Evolutionary conservation across 805 yeast species (phyloP).

Genomic region (Barnettozyma sucrosica): DNA sequence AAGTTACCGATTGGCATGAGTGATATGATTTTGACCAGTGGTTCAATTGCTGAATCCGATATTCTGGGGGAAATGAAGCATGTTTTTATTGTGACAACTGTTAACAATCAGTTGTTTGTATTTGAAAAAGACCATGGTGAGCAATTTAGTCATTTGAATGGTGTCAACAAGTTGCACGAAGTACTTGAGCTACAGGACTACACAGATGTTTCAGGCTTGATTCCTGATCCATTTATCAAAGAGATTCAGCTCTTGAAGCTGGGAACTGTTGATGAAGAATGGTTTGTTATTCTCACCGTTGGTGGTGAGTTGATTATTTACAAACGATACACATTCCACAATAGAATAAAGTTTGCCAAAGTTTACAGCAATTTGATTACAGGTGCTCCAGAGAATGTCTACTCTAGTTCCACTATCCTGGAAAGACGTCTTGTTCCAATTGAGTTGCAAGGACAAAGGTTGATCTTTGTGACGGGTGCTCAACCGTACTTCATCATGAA

Average conservation of each 20-base stretch:
- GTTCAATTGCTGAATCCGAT: constrained; percentile 51
- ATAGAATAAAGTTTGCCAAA: constrained; percentile 39
- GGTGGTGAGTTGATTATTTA: constrained; percentile 78
- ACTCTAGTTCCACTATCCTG: constrained; percentile 50
- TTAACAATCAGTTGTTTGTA: constrained; percentile 66
- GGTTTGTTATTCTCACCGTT: constrained; percentile 63
- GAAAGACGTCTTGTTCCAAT: constrained; percentile 61
- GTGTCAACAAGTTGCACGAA: constrained; percentile 33
- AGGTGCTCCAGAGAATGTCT: constrained; percentile 80
- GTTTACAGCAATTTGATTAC: constrained; percentile 41
- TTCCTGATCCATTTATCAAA: constrained; percentile 71
- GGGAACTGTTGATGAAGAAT: constrained; percentile 64
- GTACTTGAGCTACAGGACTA: constrained; percentile 33
- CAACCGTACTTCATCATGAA: constrained; percentile 67
- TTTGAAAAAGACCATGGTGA: constrained; percentile 48
- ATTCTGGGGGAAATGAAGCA: constrained; percentile 34
- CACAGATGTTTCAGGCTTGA: constrained; percentile 29
- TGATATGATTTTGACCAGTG: constrained; percentile 59
- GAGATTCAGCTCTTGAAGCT: constrained; percentile 58
- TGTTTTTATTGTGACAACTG: constrained; percentile 62
- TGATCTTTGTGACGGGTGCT: constrained; percentile 68
- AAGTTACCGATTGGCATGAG: constrained; percentile 31
- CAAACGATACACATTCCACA: constrained; percentile 43
- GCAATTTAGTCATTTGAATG: constrained; percentile 32
- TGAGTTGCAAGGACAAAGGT: constrained; percentile 51